phyloP scores from a whole-genome alignment of 306 rosid species.

The Inga leiocalycina region DNA sequence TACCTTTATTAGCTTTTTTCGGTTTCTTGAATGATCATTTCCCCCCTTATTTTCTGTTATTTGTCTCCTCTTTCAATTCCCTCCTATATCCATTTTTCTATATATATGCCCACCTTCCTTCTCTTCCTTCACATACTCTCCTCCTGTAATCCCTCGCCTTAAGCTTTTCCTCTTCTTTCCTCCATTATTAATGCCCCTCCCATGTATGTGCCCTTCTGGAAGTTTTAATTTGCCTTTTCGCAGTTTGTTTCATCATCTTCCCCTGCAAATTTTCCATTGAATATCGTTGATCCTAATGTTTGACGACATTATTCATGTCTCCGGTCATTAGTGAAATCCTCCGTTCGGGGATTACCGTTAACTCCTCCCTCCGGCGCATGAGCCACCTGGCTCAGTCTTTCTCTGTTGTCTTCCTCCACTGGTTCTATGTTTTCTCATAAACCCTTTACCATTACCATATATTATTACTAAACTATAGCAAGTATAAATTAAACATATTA shows the following conservation, averaged over 20 bases:
- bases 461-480: neutral
- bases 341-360: constrained; percentile 81
- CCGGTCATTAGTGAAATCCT: constrained; percentile 95
- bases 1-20: neutral
- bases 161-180: neutral
- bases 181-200: neutral
- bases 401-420: constrained; percentile 94
- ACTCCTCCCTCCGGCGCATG: constrained; percentile 78
- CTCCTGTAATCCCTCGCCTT: neutral
- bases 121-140: neutral
- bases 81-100: neutral
- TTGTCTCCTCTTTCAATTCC: neutral
- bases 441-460: neutral
- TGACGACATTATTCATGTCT: constrained; percentile 72
- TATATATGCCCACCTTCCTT: neutral
- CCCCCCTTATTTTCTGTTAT: neutral
- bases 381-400: constrained; percentile 95
- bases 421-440: constrained; percentile 96
- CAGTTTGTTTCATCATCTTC: too few relatives aligned
- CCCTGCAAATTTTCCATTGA: too few relatives aligned
- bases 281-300: constrained; percentile 49
- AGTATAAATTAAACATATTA: neutral
- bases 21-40: neutral
- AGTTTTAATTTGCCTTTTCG: neutral
- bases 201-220: neutral